Evolutionary conservation across 306 rosid genomes (phyloP), one percentile per base, ranked within the genome.

Genomic region (Ammopiptanthus mongolicus): DNA sequence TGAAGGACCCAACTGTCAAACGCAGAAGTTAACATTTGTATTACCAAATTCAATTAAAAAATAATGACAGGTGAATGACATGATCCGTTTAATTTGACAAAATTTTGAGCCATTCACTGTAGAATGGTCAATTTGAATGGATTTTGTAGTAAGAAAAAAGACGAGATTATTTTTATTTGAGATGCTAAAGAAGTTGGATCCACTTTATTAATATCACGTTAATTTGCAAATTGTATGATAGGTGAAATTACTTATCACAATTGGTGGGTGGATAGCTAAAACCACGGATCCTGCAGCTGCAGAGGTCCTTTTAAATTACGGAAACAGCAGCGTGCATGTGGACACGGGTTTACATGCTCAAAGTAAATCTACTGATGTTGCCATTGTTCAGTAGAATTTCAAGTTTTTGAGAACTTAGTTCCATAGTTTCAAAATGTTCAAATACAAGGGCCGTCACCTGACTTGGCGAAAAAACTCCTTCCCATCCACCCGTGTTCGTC

Each of bases 401-500:
- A 19, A 47, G 51, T 14, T 71, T 63, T 10, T 53, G 2, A 59
- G 6, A 33, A 57, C 66, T 42, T 6, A 5, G 34, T 80, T 70
- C 17, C 57, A 18, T 25, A 33, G 53, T 47, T 59, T 78, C 18
- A 8, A 7, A 8, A 65, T 59, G 69, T 52, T 34, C 19, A 46
- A 75, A 77, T 48, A 74, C 9, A 33, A 63, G 50, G 14, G 71
- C 52, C 13, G 79, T 86, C 86, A 95, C 98, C 98, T 95, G 82
- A 90, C 98, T 86, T 95, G 97, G 84, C 97, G 97, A 79, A 91
- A 95, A 73, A 90, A 95, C 77, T 91, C 97, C 79, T 95, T 95
- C 51, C 97, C 97, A 34, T 91, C 97, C 80, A 91, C 93, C 77
- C 97, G 89, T n/a, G 97, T 85, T 77, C 97, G 83, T 67, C 92